These are phyloP conservation scores for Exophiala alcalophila DNA, from an alignment of 2,329 filamentous ascomycete species.

Conservation along the genomic window DNA sequence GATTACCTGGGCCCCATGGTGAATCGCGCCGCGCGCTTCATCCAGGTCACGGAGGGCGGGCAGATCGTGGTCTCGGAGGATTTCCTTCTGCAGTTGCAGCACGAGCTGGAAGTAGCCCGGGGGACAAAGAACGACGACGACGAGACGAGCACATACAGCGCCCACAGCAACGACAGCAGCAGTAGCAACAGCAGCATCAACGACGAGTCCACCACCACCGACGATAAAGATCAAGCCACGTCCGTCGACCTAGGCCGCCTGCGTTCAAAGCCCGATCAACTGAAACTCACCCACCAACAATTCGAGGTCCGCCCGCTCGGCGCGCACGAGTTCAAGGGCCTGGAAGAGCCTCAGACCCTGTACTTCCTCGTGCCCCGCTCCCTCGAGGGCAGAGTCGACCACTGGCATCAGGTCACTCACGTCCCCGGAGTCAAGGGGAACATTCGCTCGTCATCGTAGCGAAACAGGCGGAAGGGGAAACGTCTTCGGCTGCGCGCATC, in stretches of 20 bases:
- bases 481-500: no score
- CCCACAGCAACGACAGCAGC: neutral
- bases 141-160: neutral
- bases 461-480: no score
- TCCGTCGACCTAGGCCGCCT: constrained; percentile 8
- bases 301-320: constrained; percentile 25
- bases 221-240: neutral
- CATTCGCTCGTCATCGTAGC: constrained; percentile 6
- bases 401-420: constrained; percentile 26
- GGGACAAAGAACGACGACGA: constrained; percentile 2
- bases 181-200: neutral
- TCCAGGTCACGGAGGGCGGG: constrained; percentile 27
- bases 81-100: constrained; percentile 22
- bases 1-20: constrained; percentile 29
- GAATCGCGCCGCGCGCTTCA: constrained; percentile 28
- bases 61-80: constrained; percentile 28
- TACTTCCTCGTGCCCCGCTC: constrained; percentile 27
- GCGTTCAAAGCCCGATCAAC: constrained; percentile 11
- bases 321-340: constrained; percentile 25
- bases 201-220: neutral
- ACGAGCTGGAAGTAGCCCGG: constrained; percentile 11
- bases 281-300: constrained; percentile 16
- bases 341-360: constrained; percentile 22
- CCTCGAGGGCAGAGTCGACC: constrained; percentile 22
- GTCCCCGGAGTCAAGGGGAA: constrained; percentile 26